Base-by-base conservation (phyloP, 208 protist genomes). In the Angomonas ambiguus region DNA sequence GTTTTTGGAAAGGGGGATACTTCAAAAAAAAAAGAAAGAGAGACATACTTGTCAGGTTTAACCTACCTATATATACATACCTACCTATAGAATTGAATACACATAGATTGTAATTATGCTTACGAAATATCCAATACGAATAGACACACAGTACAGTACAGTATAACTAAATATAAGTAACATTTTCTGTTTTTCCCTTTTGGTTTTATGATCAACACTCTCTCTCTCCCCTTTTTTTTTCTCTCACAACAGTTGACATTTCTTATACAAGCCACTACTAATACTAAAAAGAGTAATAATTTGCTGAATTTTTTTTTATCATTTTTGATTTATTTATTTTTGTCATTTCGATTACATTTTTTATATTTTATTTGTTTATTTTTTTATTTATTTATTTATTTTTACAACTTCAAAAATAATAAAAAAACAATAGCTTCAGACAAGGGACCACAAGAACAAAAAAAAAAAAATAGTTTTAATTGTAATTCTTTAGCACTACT, bases 291-390 rank as follows among this genome's bases (percentile, higher is more conserved):
- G 16, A 45, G 16, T 45, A 45, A n/a, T n/a, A 45, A 45, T n/a
- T 16, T 45, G 16, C 16, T 45, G 8, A n/a, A 55, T 33, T 10
- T 25, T 27, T 65, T 51, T 11, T 53, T 53, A 22, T 13, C 24
- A 8, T 32, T 22, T 60, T 32, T 24, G n/a, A 8, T 60, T 5
- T 10, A 6, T 6, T 8, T 30, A 60, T 13, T 41, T 18, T 56
- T 31, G 20, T 72, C 55, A 34, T 58, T 0, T 57, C 1, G 62
- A 62, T 31, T 53, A 1, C 30, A 8, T 27, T 5, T 18, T 56
- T 56, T 56, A 28, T 27, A 28, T 56, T 28, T 56, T 56, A 56
- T 27, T 56, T 33, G 18, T 13, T 57, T 25, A 20, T 45, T 56
- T 24, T 27, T 49, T n/a, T 49, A 4, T 34, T 57, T 53, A n/a